A percentile compares a stretch with the other conserved stretches of the same genome.
Evolutionary conservation across 805 yeast genomes (phyloP).

Genomic region (Candida loeiensis): DNA sequence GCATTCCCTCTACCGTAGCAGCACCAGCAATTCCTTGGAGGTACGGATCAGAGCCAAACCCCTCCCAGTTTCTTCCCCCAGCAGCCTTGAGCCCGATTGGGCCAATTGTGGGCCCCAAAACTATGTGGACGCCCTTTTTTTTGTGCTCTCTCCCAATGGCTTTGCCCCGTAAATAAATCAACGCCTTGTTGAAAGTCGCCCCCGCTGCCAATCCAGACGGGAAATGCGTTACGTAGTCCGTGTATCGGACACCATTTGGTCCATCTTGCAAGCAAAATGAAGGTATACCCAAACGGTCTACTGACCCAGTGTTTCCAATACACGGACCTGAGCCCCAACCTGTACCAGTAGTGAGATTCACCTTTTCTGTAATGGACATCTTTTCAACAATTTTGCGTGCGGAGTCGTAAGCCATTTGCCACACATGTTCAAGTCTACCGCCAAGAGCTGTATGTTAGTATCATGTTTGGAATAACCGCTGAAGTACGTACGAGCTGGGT

Average conservation of each 20-base stretch:
- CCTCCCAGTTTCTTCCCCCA: slow-evolving; percentile 66
- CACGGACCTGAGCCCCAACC: slow-evolving; percentile 64
- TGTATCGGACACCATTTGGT: slow-evolving; percentile 55
- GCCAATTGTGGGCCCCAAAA: slow-evolving; percentile 56
- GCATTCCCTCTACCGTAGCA: slow-evolving; percentile 52
- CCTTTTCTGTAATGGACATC: slow-evolving; percentile 57
- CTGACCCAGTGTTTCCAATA: slow-evolving; percentile 57
- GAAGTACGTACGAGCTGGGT: slow-evolving; percentile 37
- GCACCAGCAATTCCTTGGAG: slow-evolving; percentile 54
- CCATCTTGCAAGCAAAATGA: slow-evolving; percentile 61
- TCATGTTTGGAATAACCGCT: slow-evolving; percentile 2
- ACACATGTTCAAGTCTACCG: slow-evolving; percentile 47
- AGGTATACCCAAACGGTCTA: slow-evolving; percentile 53
- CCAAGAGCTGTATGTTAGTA: slow-evolving; percentile 32
- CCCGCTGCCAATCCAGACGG: slow-evolving; percentile 61
- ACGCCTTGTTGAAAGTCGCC: slow-evolving; percentile 51
- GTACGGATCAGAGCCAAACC: slow-evolving; percentile 61
- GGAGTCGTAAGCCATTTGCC: slow-evolving; percentile 56
- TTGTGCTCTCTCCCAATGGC: slow-evolving; percentile 56
- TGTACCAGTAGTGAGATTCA: slow-evolving; percentile 60
- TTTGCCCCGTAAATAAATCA: slow-evolving; percentile 50
- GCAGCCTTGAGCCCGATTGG: slow-evolving; percentile 61
- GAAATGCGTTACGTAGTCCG: slow-evolving; percentile 54
- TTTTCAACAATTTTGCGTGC: slow-evolving; percentile 54
- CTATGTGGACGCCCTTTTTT: slow-evolving; percentile 52